Percentiles rank a stretch among this genome's conserved stretches.
These are phyloP conservation scores for Epichloe bromicola DNA, from an alignment of 2,329 filamentous ascomycete genomes.

Conservation along the genomic window DNA sequence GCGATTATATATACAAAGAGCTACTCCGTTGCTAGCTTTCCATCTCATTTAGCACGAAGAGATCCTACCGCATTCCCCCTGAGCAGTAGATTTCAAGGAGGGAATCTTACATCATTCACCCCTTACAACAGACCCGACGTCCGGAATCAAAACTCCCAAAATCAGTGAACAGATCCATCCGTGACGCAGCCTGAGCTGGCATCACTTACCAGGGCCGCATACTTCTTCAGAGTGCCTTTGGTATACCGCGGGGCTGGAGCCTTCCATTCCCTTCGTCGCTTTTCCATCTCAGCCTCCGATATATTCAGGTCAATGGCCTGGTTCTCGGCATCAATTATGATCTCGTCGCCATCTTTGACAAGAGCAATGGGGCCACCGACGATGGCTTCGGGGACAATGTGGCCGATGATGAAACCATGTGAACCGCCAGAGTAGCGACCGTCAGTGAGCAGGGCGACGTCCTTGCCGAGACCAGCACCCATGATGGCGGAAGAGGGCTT, in stretches of 20 bases:
- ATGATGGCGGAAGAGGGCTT: constrained; percentile 89
- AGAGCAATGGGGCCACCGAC: constrained; percentile 76
- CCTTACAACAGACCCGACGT: background rate
- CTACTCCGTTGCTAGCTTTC: background rate
- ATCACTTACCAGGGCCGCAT: constrained; percentile 46
- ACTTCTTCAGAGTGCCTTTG: constrained; percentile 58
- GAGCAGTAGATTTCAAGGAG: background rate
- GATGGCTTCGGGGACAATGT: constrained; percentile 78
- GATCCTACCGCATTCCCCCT: background rate
- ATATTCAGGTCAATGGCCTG: constrained; percentile 56
- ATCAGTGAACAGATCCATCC: constrained; percentile 22
- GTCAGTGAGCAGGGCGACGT: constrained; percentile 63
- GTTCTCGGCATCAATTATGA: constrained; percentile 72
- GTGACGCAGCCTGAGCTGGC: constrained; percentile 49
- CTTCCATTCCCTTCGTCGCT: constrained; percentile 47
- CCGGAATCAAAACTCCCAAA: background rate
- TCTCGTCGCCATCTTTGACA: constrained; percentile 66
- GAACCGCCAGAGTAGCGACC: constrained; percentile 68
- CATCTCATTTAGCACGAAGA: too few relatives aligned
- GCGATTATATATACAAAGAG: background rate
- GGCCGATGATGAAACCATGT: constrained; percentile 78
- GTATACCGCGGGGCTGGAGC: constrained; percentile 44
- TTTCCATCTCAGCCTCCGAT: constrained; percentile 48
- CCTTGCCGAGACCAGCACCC: constrained; percentile 70
- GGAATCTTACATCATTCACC: background rate